These are phyloP conservation scores for Pinus albicaulis DNA, from an alignment of 75 land plant genomes.

Conservation along the genomic window DNA sequence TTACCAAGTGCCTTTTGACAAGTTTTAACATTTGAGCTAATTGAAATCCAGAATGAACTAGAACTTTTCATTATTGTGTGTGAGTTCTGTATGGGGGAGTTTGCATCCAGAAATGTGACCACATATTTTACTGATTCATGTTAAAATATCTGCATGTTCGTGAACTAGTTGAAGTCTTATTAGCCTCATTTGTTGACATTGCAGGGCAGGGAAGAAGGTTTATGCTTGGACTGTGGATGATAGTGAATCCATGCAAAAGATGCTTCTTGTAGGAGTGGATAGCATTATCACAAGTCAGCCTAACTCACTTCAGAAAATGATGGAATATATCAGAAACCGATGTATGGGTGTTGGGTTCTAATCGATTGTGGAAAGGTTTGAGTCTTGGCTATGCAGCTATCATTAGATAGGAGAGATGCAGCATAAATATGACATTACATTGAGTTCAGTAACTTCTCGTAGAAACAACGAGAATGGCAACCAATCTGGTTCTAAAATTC, in stretches of 20 bases:
- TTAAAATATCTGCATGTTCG: background rate
- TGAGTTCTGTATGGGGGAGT: no score
- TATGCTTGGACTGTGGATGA: slow-evolving; percentile 97
- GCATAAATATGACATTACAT: no score
- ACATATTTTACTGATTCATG: background rate
- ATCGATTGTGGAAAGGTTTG: background rate
- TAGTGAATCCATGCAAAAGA: slow-evolving; percentile 50
- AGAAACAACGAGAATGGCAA: no score
- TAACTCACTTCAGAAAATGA: slow-evolving; percentile 38
- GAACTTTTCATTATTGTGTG: background rate
- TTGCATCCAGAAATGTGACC: no score
- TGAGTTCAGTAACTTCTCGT: no score
- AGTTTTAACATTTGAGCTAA: background rate
- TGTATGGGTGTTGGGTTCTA: slow-evolving; percentile 57
- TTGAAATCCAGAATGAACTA: background rate
- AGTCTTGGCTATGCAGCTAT: no score
- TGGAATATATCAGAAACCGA: slow-evolving; percentile 46
- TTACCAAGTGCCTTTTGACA: background rate
- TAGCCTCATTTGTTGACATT: background rate
- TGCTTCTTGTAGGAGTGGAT: slow-evolving; percentile 70
- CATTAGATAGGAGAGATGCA: no score
- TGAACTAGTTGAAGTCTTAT: background rate
- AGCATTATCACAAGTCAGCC: slow-evolving; percentile 76
- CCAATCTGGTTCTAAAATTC: no score
- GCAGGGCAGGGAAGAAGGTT: slow-evolving; percentile 72